Evolutionary conservation across 371 early-diverging fungal genomes (phyloP).

Genomic region (Mucor ambiguus): DNA sequence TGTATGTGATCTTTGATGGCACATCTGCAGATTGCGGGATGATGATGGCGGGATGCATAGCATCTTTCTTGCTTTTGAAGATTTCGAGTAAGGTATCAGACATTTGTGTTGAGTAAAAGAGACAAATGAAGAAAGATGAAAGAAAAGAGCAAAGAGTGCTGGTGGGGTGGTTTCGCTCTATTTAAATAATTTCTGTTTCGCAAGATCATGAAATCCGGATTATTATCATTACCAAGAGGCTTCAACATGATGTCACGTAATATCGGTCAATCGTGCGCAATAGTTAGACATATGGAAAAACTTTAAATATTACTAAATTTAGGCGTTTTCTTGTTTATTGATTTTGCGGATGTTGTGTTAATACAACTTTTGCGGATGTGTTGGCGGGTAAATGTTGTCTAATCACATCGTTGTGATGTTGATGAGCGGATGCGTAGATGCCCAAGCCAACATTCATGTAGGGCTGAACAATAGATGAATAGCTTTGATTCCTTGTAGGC

Average conservation of each 20-base stretch:
- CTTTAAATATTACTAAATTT: conserved; percentile 4
- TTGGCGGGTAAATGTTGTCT: conserved; percentile 42
- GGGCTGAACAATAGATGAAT: conserved; percentile 8
- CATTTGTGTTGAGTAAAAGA: conserved; percentile 9
- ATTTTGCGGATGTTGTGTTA: conserved; percentile 17
- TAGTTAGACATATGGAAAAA: conserved; percentile 4
- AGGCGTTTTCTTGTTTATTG: neutral
- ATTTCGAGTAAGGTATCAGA: conserved; percentile 32
- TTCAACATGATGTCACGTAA: conserved; percentile 19
- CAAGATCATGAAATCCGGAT: neutral
- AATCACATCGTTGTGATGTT: conserved; percentile 54
- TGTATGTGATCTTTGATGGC: conserved; percentile 36
- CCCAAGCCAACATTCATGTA: conserved; percentile 53
- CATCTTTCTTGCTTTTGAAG: conserved; percentile 24
- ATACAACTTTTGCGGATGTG: conserved; percentile 18
- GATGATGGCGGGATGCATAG: conserved; percentile 35
- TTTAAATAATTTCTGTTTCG: conserved; percentile 7
- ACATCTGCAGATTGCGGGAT: conserved; percentile 46
- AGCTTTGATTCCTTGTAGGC: conserved; percentile 13
- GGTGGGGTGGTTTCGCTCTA: neutral
- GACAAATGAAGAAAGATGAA: neutral
- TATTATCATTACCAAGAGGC: neutral
- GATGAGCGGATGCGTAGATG: conserved; percentile 57
- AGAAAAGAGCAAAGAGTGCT: neutral
- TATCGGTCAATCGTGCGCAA: neutral